phyloP scores from a whole-genome alignment of 2,329 filamentous ascomycete species.

The Chaetomium globosum region DNA sequence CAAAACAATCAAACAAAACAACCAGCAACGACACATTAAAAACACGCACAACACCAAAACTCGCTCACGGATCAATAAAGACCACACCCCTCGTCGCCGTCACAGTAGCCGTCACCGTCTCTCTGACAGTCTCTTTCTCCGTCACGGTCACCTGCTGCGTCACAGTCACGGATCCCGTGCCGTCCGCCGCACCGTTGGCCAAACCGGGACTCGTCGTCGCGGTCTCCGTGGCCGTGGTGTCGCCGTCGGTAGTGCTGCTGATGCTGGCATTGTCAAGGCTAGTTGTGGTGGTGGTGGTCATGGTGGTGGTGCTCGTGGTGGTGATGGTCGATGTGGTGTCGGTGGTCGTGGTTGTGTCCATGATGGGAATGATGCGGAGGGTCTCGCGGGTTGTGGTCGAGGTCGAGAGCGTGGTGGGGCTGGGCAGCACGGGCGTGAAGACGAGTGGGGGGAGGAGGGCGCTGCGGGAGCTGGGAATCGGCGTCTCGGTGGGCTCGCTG shows the following conservation, averaged over 20 bases:
- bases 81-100: conserved; percentile 15
- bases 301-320: conserved; percentile 23
- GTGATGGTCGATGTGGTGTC: not conserved
- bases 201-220: not conserved
- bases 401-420: not conserved
- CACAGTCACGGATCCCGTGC: conserved; percentile 16
- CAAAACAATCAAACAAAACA: not conserved
- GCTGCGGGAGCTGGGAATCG: not conserved
- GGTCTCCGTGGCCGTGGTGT: not conserved
- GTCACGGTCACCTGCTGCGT: conserved; percentile 10
- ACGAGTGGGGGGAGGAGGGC: not conserved
- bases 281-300: conserved; percentile 5
- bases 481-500: not conserved
- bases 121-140: conserved; percentile 22
- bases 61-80: not conserved
- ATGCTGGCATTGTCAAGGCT: not conserved
- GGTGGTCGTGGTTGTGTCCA: conserved; percentile 1
- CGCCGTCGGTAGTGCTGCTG: not conserved
- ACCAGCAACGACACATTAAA: not conserved
- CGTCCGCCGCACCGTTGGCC: conserved; percentile 12
- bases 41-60: not conserved
- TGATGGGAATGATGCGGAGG: conserved; percentile 29
- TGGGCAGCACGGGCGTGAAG: conserved; percentile 6
- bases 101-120: conserved; percentile 25
- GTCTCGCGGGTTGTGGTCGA: not conserved